Percentiles rank a stretch among this genome's conserved stretches.
Evolutionary conservation across 352 stramenopile genomes (phyloP).

Genomic region (Pseudoperonospora humuli): DNA sequence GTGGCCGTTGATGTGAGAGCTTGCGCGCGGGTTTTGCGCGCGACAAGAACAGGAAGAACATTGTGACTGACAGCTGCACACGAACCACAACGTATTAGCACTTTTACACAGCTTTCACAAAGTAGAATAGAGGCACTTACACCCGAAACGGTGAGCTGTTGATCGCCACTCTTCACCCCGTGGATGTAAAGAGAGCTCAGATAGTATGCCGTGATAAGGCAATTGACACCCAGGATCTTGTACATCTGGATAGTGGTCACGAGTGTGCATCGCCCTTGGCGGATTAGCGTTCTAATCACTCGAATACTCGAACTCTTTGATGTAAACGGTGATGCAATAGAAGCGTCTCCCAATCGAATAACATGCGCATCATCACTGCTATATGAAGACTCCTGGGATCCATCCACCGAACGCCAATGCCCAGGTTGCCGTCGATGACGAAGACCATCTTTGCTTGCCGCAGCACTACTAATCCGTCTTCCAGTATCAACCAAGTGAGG

Average conservation of each 20-base stretch:
- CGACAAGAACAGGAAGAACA: conserved; percentile 43
- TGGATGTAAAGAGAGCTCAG: conserved; percentile 96
- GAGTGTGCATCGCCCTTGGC: conserved; percentile 96
- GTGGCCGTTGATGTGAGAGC: conserved; percentile 89
- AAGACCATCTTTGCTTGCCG: conserved; percentile 28
- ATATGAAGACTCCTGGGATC: conserved; percentile 72
- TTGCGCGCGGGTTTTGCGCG: conserved; percentile 91
- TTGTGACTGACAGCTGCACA: conserved; percentile 65
- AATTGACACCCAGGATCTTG: conserved; percentile 98
- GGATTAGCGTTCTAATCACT: conserved; percentile 92
- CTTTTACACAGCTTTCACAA: conserved; percentile 53
- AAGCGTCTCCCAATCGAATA: conserved; percentile 98
- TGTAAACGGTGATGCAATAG: conserved; percentile 99
- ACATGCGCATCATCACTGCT: conserved; percentile 86
- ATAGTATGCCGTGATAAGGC: conserved; percentile 96
- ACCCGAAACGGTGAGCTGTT: conserved; percentile 78
- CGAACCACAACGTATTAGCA: conserved; percentile 28
- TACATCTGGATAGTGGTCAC: conserved; percentile 99
- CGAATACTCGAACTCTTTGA: conserved; percentile 89
- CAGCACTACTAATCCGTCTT: conserved; percentile 42
- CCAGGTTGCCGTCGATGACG: conserved; percentile 60
- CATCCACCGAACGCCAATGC: conserved; percentile 30
- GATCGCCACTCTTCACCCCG: conserved; percentile 98
- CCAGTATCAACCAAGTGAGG: conserved; percentile 13
- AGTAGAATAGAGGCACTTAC: conserved; percentile 11